Evolutionary conservation across 495 filamentous ascomycete species (phyloP), one percentile per base, ranked within the genome.

Genomic region (Penicillium simplicissimum): DNA sequence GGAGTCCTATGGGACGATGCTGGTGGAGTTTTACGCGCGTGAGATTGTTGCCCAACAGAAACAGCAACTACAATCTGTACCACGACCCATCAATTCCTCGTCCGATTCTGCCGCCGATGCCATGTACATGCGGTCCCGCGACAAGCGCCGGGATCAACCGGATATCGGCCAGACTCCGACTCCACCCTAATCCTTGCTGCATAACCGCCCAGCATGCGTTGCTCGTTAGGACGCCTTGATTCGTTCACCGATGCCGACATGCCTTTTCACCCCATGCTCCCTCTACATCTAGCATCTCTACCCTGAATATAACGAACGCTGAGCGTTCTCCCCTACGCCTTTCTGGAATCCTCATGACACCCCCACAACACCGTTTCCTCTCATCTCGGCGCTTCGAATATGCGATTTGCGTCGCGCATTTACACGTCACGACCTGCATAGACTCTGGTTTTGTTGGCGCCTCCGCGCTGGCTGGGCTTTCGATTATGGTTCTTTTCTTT

Each of bases 1-100:
- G 19, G 96, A 99, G 73, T 91, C 92, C 3, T 99, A 99, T 62
- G 95, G 94, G 8, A 99, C 95, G 3, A 97, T 97, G 96, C 84
- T 99, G 3, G 95, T 99, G 10, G 93, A 98, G 71, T 99, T 98
- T 71, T 99, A 98, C 66, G 93, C 92, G 0, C 83, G 96, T 25
- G 96, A 98, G 73, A 89, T 97, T 19, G 82, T 97, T 7, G 81
- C 89, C 8, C 90, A 90, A 66, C 84, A 85, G 59, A 77, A 81
- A 42, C 69, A 72, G n/a, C 68, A 72, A n/a, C 62, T 55, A 11
- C 71, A 71, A 35, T 65, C 63, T 23, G 34, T 69, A 2, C 70
- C 76, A 33, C 60, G 66, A 38, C 21, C 68, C 8, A 65, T 74
- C 1, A 52, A 68, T 28, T 53, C 66, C 14, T 31, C 59, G 0